phyloP scores from a whole-genome alignment of 176 grass and related monocot genomes.

The Lolium multiflorum region DNA sequence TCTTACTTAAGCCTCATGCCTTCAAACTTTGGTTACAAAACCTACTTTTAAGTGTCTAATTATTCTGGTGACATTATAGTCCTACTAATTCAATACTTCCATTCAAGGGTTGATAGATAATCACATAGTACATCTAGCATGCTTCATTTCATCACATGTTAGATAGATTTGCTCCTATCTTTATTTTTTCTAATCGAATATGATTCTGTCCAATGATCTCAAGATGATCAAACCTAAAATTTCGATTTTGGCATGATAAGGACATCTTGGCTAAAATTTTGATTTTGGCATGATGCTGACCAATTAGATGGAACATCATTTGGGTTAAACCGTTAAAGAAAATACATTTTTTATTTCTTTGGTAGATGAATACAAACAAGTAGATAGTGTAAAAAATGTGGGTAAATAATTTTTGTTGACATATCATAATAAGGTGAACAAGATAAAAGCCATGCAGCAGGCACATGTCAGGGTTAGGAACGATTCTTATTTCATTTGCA shows the following conservation, averaged over 20 bases:
- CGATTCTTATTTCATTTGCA: slow-evolving; percentile 7
- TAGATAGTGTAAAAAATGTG: slow-evolving; percentile 24
- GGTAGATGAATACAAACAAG: slow-evolving; percentile 14
- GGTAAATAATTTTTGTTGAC: slow-evolving; percentile 7
- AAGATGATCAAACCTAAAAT: background rate
- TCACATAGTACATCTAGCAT: slow-evolving; percentile 14
- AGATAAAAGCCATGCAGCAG: slow-evolving; percentile 12
- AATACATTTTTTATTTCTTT: background rate
- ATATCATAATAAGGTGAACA: slow-evolving; percentile 1
- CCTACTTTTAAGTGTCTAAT: slow-evolving; percentile 22
- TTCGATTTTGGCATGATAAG: too few relatives aligned
- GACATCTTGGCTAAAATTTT: slow-evolving; percentile 11
- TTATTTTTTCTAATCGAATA: background rate
- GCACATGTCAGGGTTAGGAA: background rate
- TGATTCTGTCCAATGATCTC: slow-evolving; percentile 3
- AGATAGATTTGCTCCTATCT: slow-evolving; percentile 9
- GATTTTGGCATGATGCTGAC: slow-evolving; percentile 1
- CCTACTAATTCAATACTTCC: background rate
- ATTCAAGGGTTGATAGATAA: slow-evolving; percentile 38
- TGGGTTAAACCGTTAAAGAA: slow-evolving; percentile 15
- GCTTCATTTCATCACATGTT: slow-evolving; percentile 4
- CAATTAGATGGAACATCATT: slow-evolving; percentile 10
- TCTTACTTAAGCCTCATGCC: slow-evolving; percentile 33
- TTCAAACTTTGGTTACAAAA: slow-evolving; percentile 29
- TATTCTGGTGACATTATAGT: background rate